A percentile compares a stretch with the other conserved stretches of the same genome.
phyloP scores from a whole-genome alignment of 202 grass and related monocot species.

The Panicum virgatum region DNA sequence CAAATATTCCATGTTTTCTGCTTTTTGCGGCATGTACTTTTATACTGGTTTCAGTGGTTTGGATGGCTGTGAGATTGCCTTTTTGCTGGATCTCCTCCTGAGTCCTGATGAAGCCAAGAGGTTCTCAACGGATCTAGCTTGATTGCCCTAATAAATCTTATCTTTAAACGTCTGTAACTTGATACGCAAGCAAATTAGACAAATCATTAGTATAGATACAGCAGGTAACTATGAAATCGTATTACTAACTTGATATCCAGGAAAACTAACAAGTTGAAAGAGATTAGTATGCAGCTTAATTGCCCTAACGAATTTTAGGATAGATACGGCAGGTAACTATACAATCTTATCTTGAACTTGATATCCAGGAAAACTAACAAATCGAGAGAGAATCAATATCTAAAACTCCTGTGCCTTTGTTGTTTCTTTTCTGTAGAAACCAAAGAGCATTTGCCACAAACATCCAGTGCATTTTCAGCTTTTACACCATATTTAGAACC shows the following conservation, averaged over 20 bases:
- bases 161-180: background rate
- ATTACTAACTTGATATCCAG: background rate
- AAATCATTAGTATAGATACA: background rate
- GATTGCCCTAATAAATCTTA: background rate
- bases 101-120: background rate
- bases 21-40: background rate
- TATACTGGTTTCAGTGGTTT: background rate
- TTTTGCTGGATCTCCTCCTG: background rate
- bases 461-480: background rate
- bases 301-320: too few relatives aligned
- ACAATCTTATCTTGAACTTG: too few relatives aligned
- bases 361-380: too few relatives aligned
- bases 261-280: background rate
- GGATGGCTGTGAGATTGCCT: background rate
- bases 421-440: background rate
- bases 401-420: background rate
- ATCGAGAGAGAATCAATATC: background rate
- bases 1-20: background rate
- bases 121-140: background rate
- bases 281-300: background rate
- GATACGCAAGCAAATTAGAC: background rate
- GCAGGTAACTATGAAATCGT: background rate
- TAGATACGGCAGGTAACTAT: too few relatives aligned
- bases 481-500: background rate
- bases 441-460: background rate